These are phyloP conservation scores for Aureobasidium sp. DNA, from an alignment of 2,329 filamentous ascomycete species.

Conservation along the genomic window DNA sequence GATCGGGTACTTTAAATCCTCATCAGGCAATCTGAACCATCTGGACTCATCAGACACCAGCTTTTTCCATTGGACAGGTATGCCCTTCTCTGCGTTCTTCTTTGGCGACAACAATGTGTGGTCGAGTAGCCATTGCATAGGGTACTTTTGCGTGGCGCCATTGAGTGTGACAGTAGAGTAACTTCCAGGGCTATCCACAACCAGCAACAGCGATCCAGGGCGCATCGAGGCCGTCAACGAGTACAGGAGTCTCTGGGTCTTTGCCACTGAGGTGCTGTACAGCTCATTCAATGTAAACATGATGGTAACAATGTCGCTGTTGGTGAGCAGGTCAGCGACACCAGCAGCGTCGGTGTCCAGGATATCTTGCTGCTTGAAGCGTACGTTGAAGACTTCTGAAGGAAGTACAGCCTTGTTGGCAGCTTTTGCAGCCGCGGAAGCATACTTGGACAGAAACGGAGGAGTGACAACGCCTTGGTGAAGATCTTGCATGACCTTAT, in stretches of 20 bases:
- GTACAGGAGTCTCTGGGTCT: conserved; percentile 69
- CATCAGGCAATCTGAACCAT: conserved; percentile 65
- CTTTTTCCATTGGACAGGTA: conserved; percentile 56
- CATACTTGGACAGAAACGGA: conserved; percentile 38
- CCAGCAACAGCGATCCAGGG: conserved; percentile 61
- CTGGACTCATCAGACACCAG: conserved; percentile 65
- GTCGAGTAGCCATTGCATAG: conserved; percentile 89
- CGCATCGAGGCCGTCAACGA: conserved; percentile 52
- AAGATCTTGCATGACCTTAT: conserved; percentile 51
- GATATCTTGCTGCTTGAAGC: conserved; percentile 44
- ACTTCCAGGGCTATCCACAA: conserved; percentile 88
- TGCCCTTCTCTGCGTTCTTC: conserved; percentile 15
- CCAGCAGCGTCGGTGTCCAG: conserved; percentile 32
- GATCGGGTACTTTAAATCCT: conserved; percentile 67
- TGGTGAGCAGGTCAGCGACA: conserved; percentile 25
- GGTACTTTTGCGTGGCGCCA: conserved; percentile 57
- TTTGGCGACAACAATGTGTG: conserved; percentile 55
- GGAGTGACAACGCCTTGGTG: conserved; percentile 46
- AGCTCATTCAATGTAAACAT: conserved; percentile 96
- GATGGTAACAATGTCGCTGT: conserved; percentile 57
- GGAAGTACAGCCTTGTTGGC: conserved; percentile 31
- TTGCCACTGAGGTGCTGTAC: conserved; percentile 66
- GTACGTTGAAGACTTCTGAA: conserved; percentile 24
- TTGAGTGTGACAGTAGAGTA: conserved; percentile 73
- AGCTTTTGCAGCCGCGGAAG: conserved; percentile 36